Percentiles rank a stretch among this genome's conserved stretches.
Conservation (phyloP, 2,329 filamentous ascomycete genomes). For the Alternaria ventricosa region DNA sequence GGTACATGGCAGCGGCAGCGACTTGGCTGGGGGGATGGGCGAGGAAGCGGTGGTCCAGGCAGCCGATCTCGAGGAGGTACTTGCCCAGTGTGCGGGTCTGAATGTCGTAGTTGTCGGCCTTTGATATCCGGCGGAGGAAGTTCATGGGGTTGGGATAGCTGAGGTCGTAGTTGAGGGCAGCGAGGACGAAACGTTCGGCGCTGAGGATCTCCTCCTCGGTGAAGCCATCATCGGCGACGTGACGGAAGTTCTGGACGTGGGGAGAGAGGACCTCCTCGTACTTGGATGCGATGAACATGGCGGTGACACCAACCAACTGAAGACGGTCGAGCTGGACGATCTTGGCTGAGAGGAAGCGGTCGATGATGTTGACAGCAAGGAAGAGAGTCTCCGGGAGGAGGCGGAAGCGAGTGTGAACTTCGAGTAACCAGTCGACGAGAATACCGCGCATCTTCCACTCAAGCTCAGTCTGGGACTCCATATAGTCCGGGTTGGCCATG, state of each 20-base stretch:
- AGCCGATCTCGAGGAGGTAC: slow-evolving; percentile 96
- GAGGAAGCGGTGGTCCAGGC: slow-evolving; percentile 95
- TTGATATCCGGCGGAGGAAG: slow-evolving; percentile 97
- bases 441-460: slow-evolving; percentile 99
- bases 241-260: slow-evolving; percentile 95
- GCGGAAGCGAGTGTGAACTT: slow-evolving; percentile 96
- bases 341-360: slow-evolving; percentile 94
- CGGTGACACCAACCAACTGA: slow-evolving; percentile 94
- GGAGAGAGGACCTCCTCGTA: slow-evolving; percentile 98
- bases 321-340: slow-evolving; percentile 95
- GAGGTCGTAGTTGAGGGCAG: slow-evolving; percentile 91
- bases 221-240: slow-evolving; percentile 96
- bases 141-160: slow-evolving; percentile 99
- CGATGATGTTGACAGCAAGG: slow-evolving; percentile 96
- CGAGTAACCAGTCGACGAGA: slow-evolving; percentile 96
- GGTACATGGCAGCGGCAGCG: slow-evolving; percentile 92
- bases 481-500: slow-evolving; percentile 92
- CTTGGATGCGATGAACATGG: slow-evolving; percentile 99
- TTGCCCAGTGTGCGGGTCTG: slow-evolving; percentile 96
- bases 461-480: slow-evolving; percentile 90
- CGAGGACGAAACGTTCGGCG: slow-evolving; percentile 93
- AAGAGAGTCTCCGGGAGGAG: slow-evolving; percentile 95
- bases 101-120: slow-evolving; percentile 99
- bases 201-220: slow-evolving; percentile 93
- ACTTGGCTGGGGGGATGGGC: slow-evolving; percentile 86